Percentiles rank a stretch among this genome's conserved stretches.
These are phyloP conservation scores for Aspergillus ellipticus DNA, from an alignment of 495 filamentous ascomycete genomes.

Conservation along the genomic window DNA sequence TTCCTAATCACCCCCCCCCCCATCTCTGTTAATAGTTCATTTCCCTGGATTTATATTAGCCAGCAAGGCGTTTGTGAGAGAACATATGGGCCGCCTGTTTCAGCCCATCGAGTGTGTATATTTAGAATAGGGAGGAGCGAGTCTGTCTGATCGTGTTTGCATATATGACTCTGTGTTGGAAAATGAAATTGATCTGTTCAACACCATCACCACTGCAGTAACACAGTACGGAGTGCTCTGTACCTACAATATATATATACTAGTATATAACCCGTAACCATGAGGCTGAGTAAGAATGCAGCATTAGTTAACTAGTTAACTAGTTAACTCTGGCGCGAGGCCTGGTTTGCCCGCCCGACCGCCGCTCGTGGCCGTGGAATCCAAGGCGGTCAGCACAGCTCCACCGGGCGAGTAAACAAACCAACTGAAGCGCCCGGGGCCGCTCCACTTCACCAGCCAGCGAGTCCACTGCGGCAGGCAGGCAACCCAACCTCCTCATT, in stretches of 20 bases:
- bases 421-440: slow-evolving; percentile 24
- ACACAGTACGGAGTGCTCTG: no score
- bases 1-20: neutral
- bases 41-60: slow-evolving; percentile 8
- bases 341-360: neutral
- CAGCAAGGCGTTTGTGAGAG: slow-evolving; percentile 20
- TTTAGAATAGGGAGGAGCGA: neutral
- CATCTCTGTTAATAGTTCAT: neutral
- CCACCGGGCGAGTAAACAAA: slow-evolving; percentile 18
- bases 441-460: no score
- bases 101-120: neutral
- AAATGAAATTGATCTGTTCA: neutral
- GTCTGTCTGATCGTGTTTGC: neutral
- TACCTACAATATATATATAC: no score
- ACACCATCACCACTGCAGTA: no score
- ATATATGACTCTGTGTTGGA: neutral
- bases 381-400: slow-evolving; percentile 16
- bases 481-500: slow-evolving; percentile 19
- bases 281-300: no score
- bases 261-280: no score
- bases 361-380: slow-evolving; percentile 4
- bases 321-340: no score
- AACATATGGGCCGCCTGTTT: neutral
- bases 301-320: no score
- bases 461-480: neutral